A percentile compares a stretch with the other conserved stretches of the same genome.
These are phyloP conservation scores for Torrubiella hemipterigena DNA, from an alignment of 2,329 filamentous ascomycete species.

Conservation along the genomic window DNA sequence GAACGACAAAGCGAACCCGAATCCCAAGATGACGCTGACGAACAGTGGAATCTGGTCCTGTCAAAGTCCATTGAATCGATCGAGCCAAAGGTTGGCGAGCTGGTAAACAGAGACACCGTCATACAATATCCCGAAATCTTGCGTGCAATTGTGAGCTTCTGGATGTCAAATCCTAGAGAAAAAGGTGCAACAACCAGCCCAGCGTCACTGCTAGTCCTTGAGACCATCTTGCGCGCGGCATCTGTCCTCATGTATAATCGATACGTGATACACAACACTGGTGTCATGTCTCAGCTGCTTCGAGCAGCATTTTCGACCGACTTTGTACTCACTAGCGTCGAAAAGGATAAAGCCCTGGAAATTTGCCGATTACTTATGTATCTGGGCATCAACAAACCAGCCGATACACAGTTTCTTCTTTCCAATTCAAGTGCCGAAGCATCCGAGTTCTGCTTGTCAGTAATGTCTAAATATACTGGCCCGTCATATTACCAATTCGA, in stretches of 20 bases:
- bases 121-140: slow-evolving; percentile 53
- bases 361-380: slow-evolving; percentile 60
- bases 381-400: slow-evolving; percentile 67
- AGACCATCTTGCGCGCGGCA: slow-evolving; percentile 46
- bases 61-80: slow-evolving; percentile 24
- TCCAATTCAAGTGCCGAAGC: slow-evolving; percentile 37
- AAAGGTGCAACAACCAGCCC: slow-evolving; percentile 31
- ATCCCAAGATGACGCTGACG: slow-evolving; percentile 20
- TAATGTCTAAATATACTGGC: slow-evolving; percentile 61
- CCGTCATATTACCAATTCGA: slow-evolving; percentile 92
- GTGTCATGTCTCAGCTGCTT: slow-evolving; percentile 56
- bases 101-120: slow-evolving; percentile 37
- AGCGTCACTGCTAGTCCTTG: slow-evolving; percentile 52
- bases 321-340: slow-evolving; percentile 37
- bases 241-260: slow-evolving; percentile 57
- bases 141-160: slow-evolving; percentile 49
- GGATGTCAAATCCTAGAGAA: slow-evolving; percentile 46
- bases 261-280: slow-evolving; percentile 58
- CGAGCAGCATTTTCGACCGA: slow-evolving; percentile 44
- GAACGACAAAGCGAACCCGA: slow-evolving; percentile 12
- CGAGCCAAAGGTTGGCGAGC: slow-evolving; percentile 29
- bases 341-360: slow-evolving; percentile 47
- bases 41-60: slow-evolving; percentile 25
- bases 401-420: slow-evolving; percentile 68
- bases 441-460: slow-evolving; percentile 60